Conservation (phyloP, 1,284 basidiomycete genomes). For the Phaffia rhodozyma region DNA sequence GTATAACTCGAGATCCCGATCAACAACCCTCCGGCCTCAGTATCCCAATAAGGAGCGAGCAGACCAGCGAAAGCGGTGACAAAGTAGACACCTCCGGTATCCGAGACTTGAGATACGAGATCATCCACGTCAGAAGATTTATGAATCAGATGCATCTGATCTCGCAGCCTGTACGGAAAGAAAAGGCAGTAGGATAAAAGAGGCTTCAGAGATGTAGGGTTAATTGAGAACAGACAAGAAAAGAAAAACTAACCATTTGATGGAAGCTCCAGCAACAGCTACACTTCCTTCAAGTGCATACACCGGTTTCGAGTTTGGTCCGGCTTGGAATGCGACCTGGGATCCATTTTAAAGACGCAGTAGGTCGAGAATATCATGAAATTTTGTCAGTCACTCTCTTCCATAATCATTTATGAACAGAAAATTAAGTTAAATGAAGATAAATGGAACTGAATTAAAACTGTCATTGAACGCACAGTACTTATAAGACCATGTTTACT, state of each 20-base stretch:
- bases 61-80: conserved; percentile 35
- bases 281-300: conserved; percentile 94
- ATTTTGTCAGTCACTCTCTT: too few species aligned
- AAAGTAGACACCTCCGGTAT: conserved; percentile 65
- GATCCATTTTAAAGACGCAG: too few species aligned
- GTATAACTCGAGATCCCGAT: conserved; percentile 45
- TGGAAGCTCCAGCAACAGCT: conserved; percentile 85
- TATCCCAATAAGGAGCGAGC: conserved; percentile 64
- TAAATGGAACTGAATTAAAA: too few species aligned
- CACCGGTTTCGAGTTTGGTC: conserved; percentile 60
- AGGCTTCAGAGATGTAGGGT: conserved; percentile 5
- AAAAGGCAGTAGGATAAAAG: not conserved
- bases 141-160: conserved; percentile 73
- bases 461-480: conserved; percentile 46
- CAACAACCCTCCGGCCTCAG: conserved; percentile 66
- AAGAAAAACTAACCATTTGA: conserved; percentile 57
- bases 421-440: not conserved
- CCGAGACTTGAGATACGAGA: conserved; percentile 62
- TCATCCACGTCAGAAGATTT: conserved; percentile 73
- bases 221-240: not conserved
- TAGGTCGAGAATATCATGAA: too few species aligned
- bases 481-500: conserved; percentile 79
- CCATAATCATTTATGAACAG: too few species aligned
- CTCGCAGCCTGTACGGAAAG: conserved; percentile 54
- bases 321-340: conserved; percentile 83